Percentiles rank a stretch among this genome's conserved stretches.
Conservation (phyloP, 2,329 filamentous ascomycete species). For the Botryosphaeria agaves region DNA sequence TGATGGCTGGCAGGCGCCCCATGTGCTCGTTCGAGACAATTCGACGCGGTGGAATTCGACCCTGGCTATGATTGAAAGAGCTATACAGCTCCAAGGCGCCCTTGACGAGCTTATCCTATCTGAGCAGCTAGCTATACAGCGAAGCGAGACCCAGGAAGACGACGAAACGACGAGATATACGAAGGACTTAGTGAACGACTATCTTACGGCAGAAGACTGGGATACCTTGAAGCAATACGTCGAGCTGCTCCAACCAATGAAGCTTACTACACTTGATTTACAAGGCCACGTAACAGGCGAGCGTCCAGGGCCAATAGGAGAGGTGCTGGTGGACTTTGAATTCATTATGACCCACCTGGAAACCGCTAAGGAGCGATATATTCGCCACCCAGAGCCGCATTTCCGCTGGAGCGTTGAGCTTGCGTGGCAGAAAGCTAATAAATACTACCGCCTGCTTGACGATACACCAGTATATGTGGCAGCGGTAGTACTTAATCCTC, state of each 20-base stretch:
- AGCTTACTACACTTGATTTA: not conserved
- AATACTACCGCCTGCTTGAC: not conserved
- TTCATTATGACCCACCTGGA: not conserved
- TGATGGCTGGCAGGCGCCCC: not conserved
- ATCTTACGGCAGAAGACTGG: not conserved
- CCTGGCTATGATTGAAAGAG: conserved; percentile 3
- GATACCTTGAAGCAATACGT: not conserved
- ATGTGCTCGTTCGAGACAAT: conserved; percentile 1
- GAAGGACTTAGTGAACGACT: not conserved
- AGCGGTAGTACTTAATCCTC: not conserved
- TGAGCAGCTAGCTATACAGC: not conserved
- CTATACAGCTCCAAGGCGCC: conserved; percentile 3
- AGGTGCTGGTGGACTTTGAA: no score
- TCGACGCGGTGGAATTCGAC: conserved; percentile 4
- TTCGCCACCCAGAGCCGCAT: not conserved
- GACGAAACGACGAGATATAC: not conserved
- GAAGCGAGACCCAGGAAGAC: not conserved
- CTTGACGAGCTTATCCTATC: conserved; percentile 2
- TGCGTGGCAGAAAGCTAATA: not conserved
- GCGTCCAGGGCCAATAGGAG: not conserved
- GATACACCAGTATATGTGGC: not conserved
- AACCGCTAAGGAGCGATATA: not conserved
- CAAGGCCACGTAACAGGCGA: not conserved
- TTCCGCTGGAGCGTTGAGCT: not conserved
- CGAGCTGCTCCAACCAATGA: not conserved